Base-by-base conservation (phyloP, 2,329 filamentous ascomycete species). In the Aspergillus eucalypticola region DNA sequence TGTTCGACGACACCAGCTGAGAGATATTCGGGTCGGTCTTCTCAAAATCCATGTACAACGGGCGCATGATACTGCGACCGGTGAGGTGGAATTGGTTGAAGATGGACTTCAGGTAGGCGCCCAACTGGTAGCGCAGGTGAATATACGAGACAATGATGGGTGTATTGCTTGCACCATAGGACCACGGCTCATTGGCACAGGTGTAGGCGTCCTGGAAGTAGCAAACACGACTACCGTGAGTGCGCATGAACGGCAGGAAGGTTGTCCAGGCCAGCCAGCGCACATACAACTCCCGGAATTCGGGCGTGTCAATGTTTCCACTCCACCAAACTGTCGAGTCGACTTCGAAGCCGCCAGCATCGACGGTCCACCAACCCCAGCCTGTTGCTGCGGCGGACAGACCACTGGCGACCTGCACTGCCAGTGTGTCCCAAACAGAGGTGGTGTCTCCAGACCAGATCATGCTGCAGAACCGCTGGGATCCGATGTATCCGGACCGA, bases 251-350 rank as follows among this genome's bases (percentile, higher is more conserved):
- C 1, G 68, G 68, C 0, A 69, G 1, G 83, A 86, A 88, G 0
- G 84, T 77, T 0, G 82, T 84, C 85, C 86, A 89, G 64, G 88
- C 86, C 65, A 89, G 86, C 86, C 86, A 88, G 2, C 86, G 76
- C 2, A 85, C 80, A 54, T 87, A 84, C 0, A 88, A 73, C 69
- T 89, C 86, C 8, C 84, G 79, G 70, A 88, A 89, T 0, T 68
- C 74, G 0, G 74, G 69, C 32, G 85, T 80, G 1, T 76, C 69
- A 0, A 85, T 83, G 60, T 85, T 78, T 0, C 85, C 85, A 17
- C 86, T 72, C 75, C 75, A 78, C 8, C 60, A 56, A 0, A 76
- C 69, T 0, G 73, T 73, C 2, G 73, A 69, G 56, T 77, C 73
- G 0, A 63, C 84, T 64, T 88, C 85, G 66, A 89, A 89, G 0